Base-by-base conservation (phyloP, 2,329 filamentous ascomycete species). In the Apiospora rasikravindrae region DNA sequence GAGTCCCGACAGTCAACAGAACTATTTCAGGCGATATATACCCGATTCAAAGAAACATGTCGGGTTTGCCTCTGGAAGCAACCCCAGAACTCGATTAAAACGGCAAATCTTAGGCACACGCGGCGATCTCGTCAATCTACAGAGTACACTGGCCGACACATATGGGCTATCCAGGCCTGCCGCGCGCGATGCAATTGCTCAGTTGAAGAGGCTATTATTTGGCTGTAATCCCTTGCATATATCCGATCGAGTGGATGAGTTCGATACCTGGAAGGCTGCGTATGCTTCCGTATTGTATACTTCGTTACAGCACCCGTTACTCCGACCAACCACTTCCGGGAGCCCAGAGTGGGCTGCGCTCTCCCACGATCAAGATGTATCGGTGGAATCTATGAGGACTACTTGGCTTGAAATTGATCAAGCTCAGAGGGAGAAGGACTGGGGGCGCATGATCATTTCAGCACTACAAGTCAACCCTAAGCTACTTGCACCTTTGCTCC, bases 191-290 rank as follows among this genome's bases (percentile, higher is more conserved):
- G 75, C 79, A 14, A 72, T 76, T n/a, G 57, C 61, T 45, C 80
- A 81, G 64, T 44, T 81, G 61, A 68, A 75, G 73, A 76, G 76
- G 45, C 42, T 80, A 33, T 74, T 80, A 47, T 69, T 72, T 70
- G 75, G 73, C 11, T 61, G 61, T 7, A 51, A 26, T 22, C 33
- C n/a, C 11, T 1, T 47, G 2, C 71, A 72, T 22, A 73, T 73
- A 13, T 76, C 71, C 5, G n/a, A 10, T 37, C 75, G 69, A 29
- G 73, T 80, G 13, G 77, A 79, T 70, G 49, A 70, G 33, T 80
- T 76, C 71, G 72, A 77, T 57, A 11, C 51, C 3, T 81, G 80
- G 80, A 81, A 81, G 73, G 71, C 45, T 24, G 69, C 71, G 49
- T 76, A 78, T 45, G 69, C 71, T 2, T n/a, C 44, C 19, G 33